These are phyloP conservation scores for Starmerella bombi DNA, from an alignment of 805 yeast species.

Conservation along the genomic window DNA sequence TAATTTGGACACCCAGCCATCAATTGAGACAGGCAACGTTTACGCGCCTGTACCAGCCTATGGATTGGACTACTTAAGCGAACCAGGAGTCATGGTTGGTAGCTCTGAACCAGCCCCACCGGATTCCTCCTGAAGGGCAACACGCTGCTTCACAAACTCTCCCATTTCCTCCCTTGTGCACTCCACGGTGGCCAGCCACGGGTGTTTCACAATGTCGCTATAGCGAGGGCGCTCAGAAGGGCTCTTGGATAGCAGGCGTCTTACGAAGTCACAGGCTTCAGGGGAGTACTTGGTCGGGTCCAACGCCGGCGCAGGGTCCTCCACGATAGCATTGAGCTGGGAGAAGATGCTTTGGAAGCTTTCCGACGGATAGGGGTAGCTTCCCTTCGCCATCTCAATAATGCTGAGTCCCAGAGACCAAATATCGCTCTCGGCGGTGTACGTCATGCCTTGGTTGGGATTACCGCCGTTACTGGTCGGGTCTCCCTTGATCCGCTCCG, in stretches of 20 bases:
- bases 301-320: constrained; percentile 78
- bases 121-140: constrained; percentile 1
- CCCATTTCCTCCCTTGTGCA: constrained; percentile 28
- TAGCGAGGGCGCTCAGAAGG: constrained; percentile 77
- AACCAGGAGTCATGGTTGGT: no score
- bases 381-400: constrained; percentile 78
- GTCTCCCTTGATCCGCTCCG: constrained; percentile 58
- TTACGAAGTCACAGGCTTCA: constrained; percentile 75
- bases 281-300: constrained; percentile 49
- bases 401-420: constrained; percentile 89
- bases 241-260: constrained; percentile 52
- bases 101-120: no score
- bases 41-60: no score
- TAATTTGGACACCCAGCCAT: no score
- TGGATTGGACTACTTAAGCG: no score
- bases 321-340: constrained; percentile 92
- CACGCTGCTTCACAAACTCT: constrained; percentile 25
- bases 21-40: no score
- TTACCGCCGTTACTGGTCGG: constrained; percentile 28
- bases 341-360: constrained; percentile 80
- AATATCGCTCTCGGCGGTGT: constrained; percentile 86
- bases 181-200: constrained; percentile 54
- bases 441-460: constrained; percentile 31
- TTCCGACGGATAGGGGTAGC: constrained; percentile 94
- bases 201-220: constrained; percentile 58